These are phyloP conservation scores for Rhododendron ferrugineum DNA, from an alignment of 148 eudicot genomes.

Conservation along the genomic window DNA sequence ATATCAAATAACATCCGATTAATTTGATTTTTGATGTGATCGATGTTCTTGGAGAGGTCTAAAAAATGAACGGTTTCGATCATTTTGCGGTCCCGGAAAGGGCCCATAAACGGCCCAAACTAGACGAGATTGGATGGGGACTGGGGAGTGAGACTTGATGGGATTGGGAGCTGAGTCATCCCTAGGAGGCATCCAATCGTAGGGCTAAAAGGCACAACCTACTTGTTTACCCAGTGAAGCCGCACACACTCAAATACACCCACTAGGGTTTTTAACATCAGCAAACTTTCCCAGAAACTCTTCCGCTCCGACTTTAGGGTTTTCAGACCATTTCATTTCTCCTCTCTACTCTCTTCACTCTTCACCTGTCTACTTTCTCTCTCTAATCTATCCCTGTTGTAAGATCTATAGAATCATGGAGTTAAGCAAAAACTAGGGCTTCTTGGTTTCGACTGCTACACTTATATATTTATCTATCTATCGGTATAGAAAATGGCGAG, in stretches of 20 bases:
- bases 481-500: conserved; percentile 37
- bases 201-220: neutral
- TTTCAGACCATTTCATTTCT: conserved; percentile 12
- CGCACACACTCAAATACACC: conserved; percentile 13
- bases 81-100: no score
- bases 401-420: conserved; percentile 13
- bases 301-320: conserved; percentile 34
- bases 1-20: no score
- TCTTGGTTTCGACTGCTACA: neutral
- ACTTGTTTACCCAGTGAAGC: neutral
- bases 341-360: neutral
- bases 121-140: no score
- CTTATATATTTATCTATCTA: neutral
- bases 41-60: no score
- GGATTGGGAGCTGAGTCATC: neutral
- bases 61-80: no score
- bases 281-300: neutral
- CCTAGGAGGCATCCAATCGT: neutral
- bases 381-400: neutral
- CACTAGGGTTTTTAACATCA: conserved; percentile 37
- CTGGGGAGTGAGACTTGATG: no score
- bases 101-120: no score
- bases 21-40: no score
- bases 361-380: neutral
- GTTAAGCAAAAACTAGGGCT: conserved; percentile 17